A percentile compares a stretch with the other conserved stretches of the same genome.
Conservation (phyloP, 2,329 filamentous ascomycete species). For the Ilyonectria sp. region DNA sequence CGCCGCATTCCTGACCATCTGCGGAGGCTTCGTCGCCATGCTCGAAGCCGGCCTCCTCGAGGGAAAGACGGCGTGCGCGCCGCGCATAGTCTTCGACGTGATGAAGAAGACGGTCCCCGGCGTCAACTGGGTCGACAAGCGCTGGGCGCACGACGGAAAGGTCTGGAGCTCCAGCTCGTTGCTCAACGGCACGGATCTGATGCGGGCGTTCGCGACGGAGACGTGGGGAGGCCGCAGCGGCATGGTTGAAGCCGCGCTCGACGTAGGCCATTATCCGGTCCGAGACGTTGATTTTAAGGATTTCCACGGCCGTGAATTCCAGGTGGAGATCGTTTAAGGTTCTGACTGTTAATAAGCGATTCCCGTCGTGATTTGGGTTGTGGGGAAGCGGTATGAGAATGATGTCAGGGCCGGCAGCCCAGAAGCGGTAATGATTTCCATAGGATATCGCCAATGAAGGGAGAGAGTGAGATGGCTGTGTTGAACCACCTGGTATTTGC, state of each 20-base stretch:
- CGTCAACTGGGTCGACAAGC: constrained; percentile 56
- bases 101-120: constrained; percentile 49
- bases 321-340: background rate
- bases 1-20: constrained; percentile 58
- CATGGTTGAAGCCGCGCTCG: constrained; percentile 39
- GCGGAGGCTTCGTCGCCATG: constrained; percentile 54
- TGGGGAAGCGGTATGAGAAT: background rate
- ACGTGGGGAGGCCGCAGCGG: constrained; percentile 48
- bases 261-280: constrained; percentile 45
- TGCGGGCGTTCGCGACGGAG: constrained; percentile 48
- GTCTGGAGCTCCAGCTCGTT: constrained; percentile 55
- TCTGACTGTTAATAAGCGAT: background rate
- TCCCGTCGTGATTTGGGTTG: background rate
- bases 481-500: background rate
- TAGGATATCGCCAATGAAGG: background rate
- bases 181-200: constrained; percentile 55
- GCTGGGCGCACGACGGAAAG: constrained; percentile 55
- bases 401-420: background rate
- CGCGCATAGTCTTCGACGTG: constrained; percentile 47
- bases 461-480: background rate
- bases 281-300: constrained; percentile 55
- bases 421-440: background rate
- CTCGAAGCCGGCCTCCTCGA: constrained; percentile 54
- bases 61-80: constrained; percentile 57
- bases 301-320: constrained; percentile 7